Percentiles rank a stretch among this genome's conserved stretches.
Conservation (phyloP, 2,329 filamentous ascomycete genomes). For the Trichoderma simmonsii region DNA sequence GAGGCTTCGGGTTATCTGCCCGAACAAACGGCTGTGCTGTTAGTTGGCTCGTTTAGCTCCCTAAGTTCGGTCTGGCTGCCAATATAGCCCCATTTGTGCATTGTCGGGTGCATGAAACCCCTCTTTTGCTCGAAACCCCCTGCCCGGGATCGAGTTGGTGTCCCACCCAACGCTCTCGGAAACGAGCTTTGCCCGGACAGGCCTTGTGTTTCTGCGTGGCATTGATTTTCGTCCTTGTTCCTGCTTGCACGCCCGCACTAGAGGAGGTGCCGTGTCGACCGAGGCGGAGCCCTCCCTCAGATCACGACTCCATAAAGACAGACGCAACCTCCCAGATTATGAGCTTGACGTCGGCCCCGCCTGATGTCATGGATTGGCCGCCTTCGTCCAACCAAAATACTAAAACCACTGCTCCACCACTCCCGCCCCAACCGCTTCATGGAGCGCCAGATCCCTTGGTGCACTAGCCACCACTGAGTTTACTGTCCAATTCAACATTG, state of each 20-base stretch:
- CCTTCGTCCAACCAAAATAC: constrained; percentile 4
- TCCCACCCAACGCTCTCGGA: not conserved
- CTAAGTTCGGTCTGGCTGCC: too few species aligned
- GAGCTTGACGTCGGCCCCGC: constrained; percentile 22
- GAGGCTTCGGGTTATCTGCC: too few species aligned
- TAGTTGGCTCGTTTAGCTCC: too few species aligned
- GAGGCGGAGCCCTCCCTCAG: constrained; percentile 24
- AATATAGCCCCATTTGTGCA: too few species aligned
- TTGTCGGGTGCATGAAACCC: too few species aligned
- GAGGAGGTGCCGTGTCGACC: constrained; percentile 25
- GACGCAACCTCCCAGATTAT: constrained; percentile 22
- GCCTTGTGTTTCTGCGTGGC: constrained; percentile 11
- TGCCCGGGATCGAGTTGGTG: not conserved
- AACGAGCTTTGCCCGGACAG: constrained; percentile 21
- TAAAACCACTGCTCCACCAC: constrained; percentile 7
- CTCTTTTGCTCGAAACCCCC: too few species aligned
- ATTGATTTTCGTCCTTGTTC: constrained; percentile 19
- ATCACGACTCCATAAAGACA: constrained; percentile 20
- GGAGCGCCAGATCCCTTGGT: not conserved
- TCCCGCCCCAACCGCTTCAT: constrained; percentile 18
- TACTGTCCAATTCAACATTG: too few species aligned
- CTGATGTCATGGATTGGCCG: constrained; percentile 36
- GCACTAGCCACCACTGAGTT: too few species aligned
- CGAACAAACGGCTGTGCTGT: too few species aligned
- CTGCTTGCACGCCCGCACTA: constrained; percentile 26